Percentiles rank a stretch among this genome's conserved stretches.
Evolutionary conservation across 176 grass and related monocot species (phyloP).

Genomic region (Guadua angustifolia): DNA sequence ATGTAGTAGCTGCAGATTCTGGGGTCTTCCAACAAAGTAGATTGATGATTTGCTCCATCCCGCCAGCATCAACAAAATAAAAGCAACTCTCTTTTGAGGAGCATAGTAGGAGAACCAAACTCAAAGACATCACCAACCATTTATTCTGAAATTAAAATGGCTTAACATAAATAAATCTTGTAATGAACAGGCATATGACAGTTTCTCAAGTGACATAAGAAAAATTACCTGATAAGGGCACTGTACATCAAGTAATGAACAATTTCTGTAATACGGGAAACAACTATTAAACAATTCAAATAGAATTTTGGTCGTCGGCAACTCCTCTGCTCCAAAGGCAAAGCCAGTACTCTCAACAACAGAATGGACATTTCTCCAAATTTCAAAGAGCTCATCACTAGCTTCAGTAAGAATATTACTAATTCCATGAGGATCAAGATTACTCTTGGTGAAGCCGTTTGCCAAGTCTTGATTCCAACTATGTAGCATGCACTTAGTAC

Average conservation of each 20-base stretch:
- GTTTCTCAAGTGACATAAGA: slow-evolving; percentile 38
- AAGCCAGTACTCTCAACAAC: slow-evolving; percentile 39
- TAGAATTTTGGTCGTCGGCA: slow-evolving; percentile 58
- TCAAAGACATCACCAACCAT: slow-evolving; percentile 63
- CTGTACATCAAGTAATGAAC: slow-evolving; percentile 53
- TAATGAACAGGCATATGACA: slow-evolving; percentile 17
- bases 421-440: slow-evolving; percentile 46
- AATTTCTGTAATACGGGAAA: slow-evolving; percentile 69
- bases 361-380: slow-evolving; percentile 59
- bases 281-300: slow-evolving; percentile 63
- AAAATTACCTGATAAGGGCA: slow-evolving; percentile 65
- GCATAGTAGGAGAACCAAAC: slow-evolving; percentile 83
- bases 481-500: slow-evolving; percentile 44
- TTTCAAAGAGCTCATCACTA: slow-evolving; percentile 60
- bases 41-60: slow-evolving; percentile 85
- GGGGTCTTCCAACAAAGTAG: slow-evolving; percentile 58
- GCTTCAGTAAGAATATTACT: slow-evolving; percentile 55
- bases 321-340: slow-evolving; percentile 44
- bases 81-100: slow-evolving; percentile 87
- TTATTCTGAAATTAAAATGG: slow-evolving; percentile 64
- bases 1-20: slow-evolving; percentile 67
- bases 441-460: slow-evolving; percentile 19
- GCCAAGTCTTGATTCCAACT: slow-evolving; percentile 55
- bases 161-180: slow-evolving; percentile 21
- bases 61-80: slow-evolving; percentile 78